Percentiles rank a stretch among this genome's conserved stretches.
Conservation (phyloP, 805 yeast species). For the Cephaloascus albidus region DNA sequence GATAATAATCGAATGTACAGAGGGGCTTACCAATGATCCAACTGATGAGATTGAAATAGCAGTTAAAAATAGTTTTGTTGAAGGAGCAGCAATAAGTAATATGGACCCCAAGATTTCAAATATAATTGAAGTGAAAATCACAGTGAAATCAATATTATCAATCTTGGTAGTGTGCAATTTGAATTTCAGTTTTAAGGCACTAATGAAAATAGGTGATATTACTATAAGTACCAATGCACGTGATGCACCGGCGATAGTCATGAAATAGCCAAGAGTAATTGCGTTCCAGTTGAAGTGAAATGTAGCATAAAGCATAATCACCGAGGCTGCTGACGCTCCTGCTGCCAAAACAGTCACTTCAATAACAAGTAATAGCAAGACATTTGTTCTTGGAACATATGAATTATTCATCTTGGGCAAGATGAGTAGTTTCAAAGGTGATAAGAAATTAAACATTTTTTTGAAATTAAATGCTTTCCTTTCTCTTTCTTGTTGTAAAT, state of each 20-base stretch:
- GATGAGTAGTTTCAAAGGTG: slow-evolving; percentile 48
- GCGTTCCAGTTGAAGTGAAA: slow-evolving; percentile 46
- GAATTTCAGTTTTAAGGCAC: slow-evolving; percentile 22
- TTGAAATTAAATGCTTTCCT: no score
- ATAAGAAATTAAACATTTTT: slow-evolving; percentile 20
- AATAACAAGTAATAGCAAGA: slow-evolving; percentile 35
- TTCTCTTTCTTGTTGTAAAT: no score
- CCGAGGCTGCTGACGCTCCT: slow-evolving; percentile 29
- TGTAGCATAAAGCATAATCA: slow-evolving; percentile 43
- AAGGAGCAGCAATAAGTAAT: slow-evolving; percentile 19
- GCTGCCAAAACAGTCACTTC: slow-evolving; percentile 34
- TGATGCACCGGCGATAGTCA: slow-evolving; percentile 41
- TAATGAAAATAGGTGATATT: slow-evolving; percentile 39
- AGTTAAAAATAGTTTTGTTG: slow-evolving; percentile 16
- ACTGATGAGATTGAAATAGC: slow-evolving; percentile 31
- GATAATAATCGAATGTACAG: slow-evolving; percentile 47
- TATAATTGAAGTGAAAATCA: slow-evolving; percentile 22
- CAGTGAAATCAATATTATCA: slow-evolving; percentile 41
- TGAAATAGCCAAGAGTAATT: slow-evolving; percentile 42
- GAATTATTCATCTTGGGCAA: slow-evolving; percentile 28
- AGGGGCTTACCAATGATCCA: slow-evolving; percentile 45
- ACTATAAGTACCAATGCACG: slow-evolving; percentile 40
- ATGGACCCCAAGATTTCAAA: slow-evolving; percentile 29
- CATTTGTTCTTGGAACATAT: slow-evolving; percentile 34
- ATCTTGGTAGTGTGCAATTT: slow-evolving; percentile 27